Evolutionary conservation across 306 rosid genomes (phyloP).

Genomic region (Trifolium fragiferum): DNA sequence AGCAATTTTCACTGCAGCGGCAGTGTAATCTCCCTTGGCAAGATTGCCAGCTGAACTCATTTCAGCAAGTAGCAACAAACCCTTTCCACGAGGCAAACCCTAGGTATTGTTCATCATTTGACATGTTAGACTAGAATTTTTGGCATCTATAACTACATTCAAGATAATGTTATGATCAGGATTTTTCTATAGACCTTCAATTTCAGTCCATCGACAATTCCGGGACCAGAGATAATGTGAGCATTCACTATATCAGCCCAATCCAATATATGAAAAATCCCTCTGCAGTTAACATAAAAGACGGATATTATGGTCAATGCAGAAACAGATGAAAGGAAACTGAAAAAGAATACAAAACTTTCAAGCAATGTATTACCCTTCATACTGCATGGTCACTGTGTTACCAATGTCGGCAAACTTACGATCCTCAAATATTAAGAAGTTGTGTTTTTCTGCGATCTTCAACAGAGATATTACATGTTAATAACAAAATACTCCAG

Average conservation of each 20-base stretch:
- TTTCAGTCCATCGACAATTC: slow-evolving; percentile 88
- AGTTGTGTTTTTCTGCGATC: slow-evolving; percentile 88
- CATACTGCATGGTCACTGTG: slow-evolving; percentile 92
- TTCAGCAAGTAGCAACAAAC: slow-evolving; percentile 86
- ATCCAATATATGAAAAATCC: slow-evolving; percentile 85
- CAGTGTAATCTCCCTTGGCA: slow-evolving; percentile 87
- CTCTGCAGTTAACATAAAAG: slow-evolving; percentile 56
- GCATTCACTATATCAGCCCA: slow-evolving; percentile 98
- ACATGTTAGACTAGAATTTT: slow-evolving; percentile 29
- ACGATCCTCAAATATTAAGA: slow-evolving; percentile 92
- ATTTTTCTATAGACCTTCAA: slow-evolving; percentile 59
- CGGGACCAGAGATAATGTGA: slow-evolving; percentile 95
- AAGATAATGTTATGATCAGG: background rate
- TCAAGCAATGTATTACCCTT: slow-evolving; percentile 60
- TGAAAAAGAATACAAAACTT: slow-evolving; percentile 16
- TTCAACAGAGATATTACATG: slow-evolving; percentile 41
- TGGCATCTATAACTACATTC: background rate
- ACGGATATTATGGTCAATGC: slow-evolving; percentile 23
- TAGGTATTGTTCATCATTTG: slow-evolving; percentile 40
- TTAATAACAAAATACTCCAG: slow-evolving; percentile 31
- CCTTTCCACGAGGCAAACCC: slow-evolving; percentile 86
- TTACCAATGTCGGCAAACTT: slow-evolving; percentile 95
- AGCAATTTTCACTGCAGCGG: slow-evolving; percentile 81
- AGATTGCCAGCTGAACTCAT: slow-evolving; percentile 97
- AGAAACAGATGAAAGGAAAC: slow-evolving; percentile 22